Evolutionary conservation across 179 eudicot genomes (phyloP).

Genomic region (Drosera spatulata): DNA sequence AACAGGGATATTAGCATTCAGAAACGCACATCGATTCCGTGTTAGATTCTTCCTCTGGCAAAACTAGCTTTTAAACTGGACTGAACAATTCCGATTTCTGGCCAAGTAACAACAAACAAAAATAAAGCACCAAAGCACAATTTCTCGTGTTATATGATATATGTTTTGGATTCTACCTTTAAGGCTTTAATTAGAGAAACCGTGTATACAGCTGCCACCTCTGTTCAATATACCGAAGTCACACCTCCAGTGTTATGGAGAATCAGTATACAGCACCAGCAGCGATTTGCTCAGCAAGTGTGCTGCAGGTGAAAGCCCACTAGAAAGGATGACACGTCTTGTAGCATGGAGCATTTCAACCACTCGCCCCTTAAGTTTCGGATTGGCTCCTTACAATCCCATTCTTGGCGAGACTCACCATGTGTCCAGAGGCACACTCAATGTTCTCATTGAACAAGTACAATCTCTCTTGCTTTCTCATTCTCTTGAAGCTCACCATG

Average conservation of each 20-base stretch:
- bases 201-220: conserved; percentile 49
- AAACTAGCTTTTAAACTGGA: no score
- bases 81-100: no score
- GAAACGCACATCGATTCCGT: no score
- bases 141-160: no score
- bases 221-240: conserved; percentile 75
- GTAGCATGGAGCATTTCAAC: conserved; percentile 70
- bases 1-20: no score
- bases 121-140: no score
- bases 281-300: conserved; percentile 47
- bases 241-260: conserved; percentile 74
- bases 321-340: conserved; percentile 44
- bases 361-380: conserved; percentile 51
- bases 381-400: conserved; percentile 77
- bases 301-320: conserved; percentile 23
- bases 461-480: neutral
- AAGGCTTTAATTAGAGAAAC: no score
- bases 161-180: no score
- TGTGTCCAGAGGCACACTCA: conserved; percentile 50
- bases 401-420: conserved; percentile 89
- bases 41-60: no score
- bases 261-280: conserved; percentile 40
- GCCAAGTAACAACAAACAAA: no score
- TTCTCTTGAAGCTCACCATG: no score
- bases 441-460: conserved; percentile 81